Percentiles rank a stretch among this genome's conserved stretches.
phyloP scores from a whole-genome alignment of 2,329 filamentous ascomycete genomes.

The Pyricularia sp. region DNA sequence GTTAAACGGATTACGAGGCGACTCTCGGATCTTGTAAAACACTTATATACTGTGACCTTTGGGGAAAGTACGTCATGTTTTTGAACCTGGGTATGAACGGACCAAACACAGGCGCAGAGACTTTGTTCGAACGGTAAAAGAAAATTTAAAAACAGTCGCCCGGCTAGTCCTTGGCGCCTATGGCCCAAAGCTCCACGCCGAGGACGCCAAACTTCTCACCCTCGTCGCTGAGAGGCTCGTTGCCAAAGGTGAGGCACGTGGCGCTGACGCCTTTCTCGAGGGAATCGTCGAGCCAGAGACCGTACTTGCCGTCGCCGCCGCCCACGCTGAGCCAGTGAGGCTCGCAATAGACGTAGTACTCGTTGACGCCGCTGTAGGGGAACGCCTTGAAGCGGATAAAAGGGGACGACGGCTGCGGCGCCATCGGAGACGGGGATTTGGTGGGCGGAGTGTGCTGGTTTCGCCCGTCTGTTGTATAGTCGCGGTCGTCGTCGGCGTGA shows the following conservation, averaged over 20 bases:
- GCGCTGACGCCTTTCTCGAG: slow-evolving; percentile 79
- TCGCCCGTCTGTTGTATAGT: neutral
- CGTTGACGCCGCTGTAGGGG: slow-evolving; percentile 89
- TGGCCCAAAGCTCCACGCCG: slow-evolving; percentile 88
- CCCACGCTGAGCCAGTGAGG: slow-evolving; percentile 76
- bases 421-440: slow-evolving; percentile 10
- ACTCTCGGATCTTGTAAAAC: neutral
- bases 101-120: neutral
- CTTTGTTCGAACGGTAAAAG: neutral
- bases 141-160: neutral
- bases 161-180: slow-evolving; percentile 45
- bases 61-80: neutral
- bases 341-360: slow-evolving; percentile 94
- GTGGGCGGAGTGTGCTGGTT: neutral
- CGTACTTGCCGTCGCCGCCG: slow-evolving; percentile 82
- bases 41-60: neutral
- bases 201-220: slow-evolving; percentile 86
- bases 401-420: slow-evolving; percentile 48
- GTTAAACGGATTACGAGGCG: neutral
- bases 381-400: slow-evolving; percentile 94
- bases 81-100: neutral
- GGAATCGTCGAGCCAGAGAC: slow-evolving; percentile 83
- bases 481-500: slow-evolving; percentile 3
- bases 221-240: slow-evolving; percentile 87
- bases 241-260: slow-evolving; percentile 84